These are phyloP conservation scores for Halophytophthora polymorphica DNA, from an alignment of 352 stramenopile species.

Conservation along the genomic window DNA sequence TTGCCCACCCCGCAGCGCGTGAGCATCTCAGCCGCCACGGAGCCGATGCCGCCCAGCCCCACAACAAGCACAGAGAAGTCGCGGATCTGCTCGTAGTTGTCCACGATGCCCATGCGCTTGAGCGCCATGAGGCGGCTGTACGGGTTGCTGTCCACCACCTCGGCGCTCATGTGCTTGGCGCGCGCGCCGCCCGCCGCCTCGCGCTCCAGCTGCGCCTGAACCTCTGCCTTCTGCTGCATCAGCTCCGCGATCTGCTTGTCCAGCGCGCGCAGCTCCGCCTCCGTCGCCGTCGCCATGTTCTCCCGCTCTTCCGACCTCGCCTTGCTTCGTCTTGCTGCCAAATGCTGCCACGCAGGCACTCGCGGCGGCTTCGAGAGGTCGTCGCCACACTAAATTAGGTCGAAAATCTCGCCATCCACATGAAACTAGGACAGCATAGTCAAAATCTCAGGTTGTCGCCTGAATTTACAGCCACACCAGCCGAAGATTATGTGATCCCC, in stretches of 20 bases:
- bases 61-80: conserved; percentile 80
- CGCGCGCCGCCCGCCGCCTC: conserved; percentile 28
- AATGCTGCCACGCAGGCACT: too few relatives aligned
- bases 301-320: neutral
- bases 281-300: conserved; percentile 20
- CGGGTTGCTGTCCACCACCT: conserved; percentile 84
- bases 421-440: too few relatives aligned
- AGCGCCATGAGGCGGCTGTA: conserved; percentile 90
- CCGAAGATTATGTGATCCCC: too few relatives aligned
- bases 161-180: conserved; percentile 63
- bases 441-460: too few relatives aligned
- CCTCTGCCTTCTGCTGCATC: conserved; percentile 66
- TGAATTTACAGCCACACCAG: too few relatives aligned
- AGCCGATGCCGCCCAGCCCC: conserved; percentile 82
- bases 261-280: conserved; percentile 52
- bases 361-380: too few relatives aligned
- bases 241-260: conserved; percentile 70
- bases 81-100: conserved; percentile 87
- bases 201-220: conserved; percentile 52
- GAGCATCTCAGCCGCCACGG: conserved; percentile 88
- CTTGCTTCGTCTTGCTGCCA: neutral
- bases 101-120: conserved; percentile 89
- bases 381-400: too few relatives aligned
- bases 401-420: too few relatives aligned
- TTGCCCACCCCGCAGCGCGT: conserved; percentile 88